These are phyloP conservation scores for Endogone sp. DNA, from an alignment of 192 early-diverging fungal genomes.

Conservation along the genomic window DNA sequence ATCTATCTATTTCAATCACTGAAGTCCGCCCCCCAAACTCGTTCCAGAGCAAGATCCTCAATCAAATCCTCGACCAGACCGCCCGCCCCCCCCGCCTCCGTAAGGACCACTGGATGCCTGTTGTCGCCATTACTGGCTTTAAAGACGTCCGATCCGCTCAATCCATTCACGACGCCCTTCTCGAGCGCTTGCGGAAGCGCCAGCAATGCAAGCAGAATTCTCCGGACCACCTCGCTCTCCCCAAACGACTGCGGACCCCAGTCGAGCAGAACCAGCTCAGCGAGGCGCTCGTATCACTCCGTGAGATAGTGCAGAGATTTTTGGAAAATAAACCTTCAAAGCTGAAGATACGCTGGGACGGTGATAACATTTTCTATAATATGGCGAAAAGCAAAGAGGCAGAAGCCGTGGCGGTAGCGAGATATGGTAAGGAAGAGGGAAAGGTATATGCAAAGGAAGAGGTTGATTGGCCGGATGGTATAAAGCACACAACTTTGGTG, in stretches of 20 bases:
- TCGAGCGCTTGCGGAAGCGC: conserved; percentile 37
- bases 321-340: not conserved
- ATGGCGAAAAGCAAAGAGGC: not conserved
- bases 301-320: not conserved
- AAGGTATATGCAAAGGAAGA: not conserved
- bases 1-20: not conserved
- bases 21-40: not conserved
- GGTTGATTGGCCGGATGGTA: not conserved
- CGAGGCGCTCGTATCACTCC: not conserved
- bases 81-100: conserved; percentile 39
- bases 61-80: conserved; percentile 24
- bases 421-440: not conserved
- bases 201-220: conserved; percentile 17
- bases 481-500: not conserved
- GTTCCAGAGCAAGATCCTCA: conserved; percentile 8
- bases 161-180: conserved; percentile 40
- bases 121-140: conserved; percentile 45
- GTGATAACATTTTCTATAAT: not conserved
- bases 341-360: not conserved
- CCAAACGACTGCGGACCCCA: not conserved
- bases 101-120: conserved; percentile 47
- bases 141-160: conserved; percentile 30
- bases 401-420: not conserved
- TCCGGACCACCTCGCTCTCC: not conserved
- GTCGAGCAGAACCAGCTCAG: not conserved